Evolutionary conservation across 495 filamentous ascomycete species (phyloP).

Genomic region (Penicillium nucicola): DNA sequence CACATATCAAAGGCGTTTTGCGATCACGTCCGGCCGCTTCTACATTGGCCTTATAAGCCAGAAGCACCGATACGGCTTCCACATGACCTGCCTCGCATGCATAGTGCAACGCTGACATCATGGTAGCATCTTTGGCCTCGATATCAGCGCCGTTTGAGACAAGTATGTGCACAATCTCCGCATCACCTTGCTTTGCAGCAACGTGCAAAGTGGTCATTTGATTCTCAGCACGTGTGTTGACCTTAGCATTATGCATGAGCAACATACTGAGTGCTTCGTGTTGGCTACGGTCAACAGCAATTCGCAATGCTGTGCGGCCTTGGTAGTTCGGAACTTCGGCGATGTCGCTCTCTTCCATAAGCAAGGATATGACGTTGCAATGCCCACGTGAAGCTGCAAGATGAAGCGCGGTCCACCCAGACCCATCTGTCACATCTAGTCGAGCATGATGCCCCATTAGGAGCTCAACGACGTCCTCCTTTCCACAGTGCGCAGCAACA

Average conservation of each 20-base stretch:
- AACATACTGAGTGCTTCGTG: slow-evolving; percentile 20
- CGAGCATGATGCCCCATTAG: slow-evolving; percentile 37
- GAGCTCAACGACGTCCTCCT: slow-evolving; percentile 38
- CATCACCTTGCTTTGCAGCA: slow-evolving; percentile 35
- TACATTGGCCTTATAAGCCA: slow-evolving; percentile 35
- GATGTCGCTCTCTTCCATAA: slow-evolving; percentile 29
- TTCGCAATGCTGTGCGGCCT: slow-evolving; percentile 34
- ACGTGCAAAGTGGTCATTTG: slow-evolving; percentile 39
- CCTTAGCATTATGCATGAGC: slow-evolving; percentile 25
- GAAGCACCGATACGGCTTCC: slow-evolving; percentile 28
- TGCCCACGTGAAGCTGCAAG: slow-evolving; percentile 44
- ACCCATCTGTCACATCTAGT: slow-evolving; percentile 30
- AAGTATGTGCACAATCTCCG: slow-evolving; percentile 31
- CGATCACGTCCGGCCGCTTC: slow-evolving; percentile 29
- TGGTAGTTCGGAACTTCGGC: slow-evolving; percentile 31
- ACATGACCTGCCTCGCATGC: slow-evolving; percentile 35
- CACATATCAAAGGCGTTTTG: slow-evolving; percentile 42
- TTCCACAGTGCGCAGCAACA: slow-evolving; percentile 48
- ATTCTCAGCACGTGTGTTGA: slow-evolving; percentile 35
- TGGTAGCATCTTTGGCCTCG: slow-evolving; percentile 38
- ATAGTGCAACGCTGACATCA: slow-evolving; percentile 44
- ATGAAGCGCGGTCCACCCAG: slow-evolving; percentile 40
- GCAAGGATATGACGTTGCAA: slow-evolving; percentile 30
- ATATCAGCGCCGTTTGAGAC: slow-evolving; percentile 34
- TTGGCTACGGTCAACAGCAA: slow-evolving; percentile 32